phyloP scores from a whole-genome alignment of 2,329 filamentous ascomycete genomes.

The Fusarium clavum region DNA sequence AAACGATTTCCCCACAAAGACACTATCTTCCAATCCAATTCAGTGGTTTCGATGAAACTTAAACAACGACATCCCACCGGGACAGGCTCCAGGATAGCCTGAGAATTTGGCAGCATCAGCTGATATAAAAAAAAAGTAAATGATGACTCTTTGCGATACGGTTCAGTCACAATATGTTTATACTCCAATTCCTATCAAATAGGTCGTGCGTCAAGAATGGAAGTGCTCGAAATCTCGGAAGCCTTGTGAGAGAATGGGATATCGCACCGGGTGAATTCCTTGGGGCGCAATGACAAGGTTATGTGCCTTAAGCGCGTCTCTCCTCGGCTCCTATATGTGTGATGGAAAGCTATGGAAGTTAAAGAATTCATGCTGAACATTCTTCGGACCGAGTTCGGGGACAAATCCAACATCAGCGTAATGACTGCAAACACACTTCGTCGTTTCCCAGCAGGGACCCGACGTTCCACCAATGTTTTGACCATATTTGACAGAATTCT shows the following conservation, averaged over 20 bases:
- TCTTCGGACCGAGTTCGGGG: not conserved
- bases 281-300: not conserved
- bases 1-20: fast-evolving
- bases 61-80: fast-evolving
- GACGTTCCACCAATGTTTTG: not conserved
- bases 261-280: not conserved
- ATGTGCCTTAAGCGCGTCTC: not conserved
- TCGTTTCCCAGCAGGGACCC: fast-evolving
- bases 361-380: not conserved
- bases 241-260: not conserved
- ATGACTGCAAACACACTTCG: not conserved
- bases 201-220: not conserved
- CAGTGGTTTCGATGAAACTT: fast-evolving
- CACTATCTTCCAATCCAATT: not conserved
- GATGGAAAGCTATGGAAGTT: not conserved
- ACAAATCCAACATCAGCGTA: not conserved
- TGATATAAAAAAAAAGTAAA: not conserved
- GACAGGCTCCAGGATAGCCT: not conserved
- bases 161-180: fast-evolving
- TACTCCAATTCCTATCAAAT: not conserved
- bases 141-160: not conserved
- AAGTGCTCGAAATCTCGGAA: not conserved
- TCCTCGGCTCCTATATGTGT: not conserved
- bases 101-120: not conserved
- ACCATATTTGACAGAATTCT: not conserved